A percentile compares a stretch with the other conserved stretches of the same genome.
Conservation (phyloP, 2,329 filamentous ascomycete genomes). For the Colletotrichum caudatum region DNA sequence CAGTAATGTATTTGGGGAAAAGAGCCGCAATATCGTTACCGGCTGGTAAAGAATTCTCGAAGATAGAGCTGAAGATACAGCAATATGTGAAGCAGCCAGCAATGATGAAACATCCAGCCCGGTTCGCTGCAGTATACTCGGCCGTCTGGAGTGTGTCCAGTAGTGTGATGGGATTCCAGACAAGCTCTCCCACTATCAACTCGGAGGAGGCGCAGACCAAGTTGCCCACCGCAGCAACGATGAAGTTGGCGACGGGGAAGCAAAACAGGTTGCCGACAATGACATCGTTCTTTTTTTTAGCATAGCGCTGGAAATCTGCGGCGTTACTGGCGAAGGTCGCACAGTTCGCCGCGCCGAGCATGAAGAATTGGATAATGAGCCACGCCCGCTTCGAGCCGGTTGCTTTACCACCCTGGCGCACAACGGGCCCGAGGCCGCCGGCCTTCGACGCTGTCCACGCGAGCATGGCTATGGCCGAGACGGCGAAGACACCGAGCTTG, state of each 20-base stretch:
- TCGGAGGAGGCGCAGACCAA: slow-evolving; percentile 51
- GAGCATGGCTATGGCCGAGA: slow-evolving; percentile 54
- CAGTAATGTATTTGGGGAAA: slow-evolving; percentile 54
- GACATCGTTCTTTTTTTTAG: slow-evolving; percentile 54
- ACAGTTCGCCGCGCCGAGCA: slow-evolving; percentile 51
- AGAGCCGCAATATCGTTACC: slow-evolving; percentile 56
- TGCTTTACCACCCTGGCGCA: slow-evolving; percentile 74
- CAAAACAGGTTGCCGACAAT: slow-evolving; percentile 56
- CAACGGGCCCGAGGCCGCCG: slow-evolving; percentile 70
- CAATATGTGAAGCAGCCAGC: slow-evolving; percentile 56
- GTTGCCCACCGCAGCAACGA: slow-evolving; percentile 55
- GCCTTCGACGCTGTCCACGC: slow-evolving; percentile 78
- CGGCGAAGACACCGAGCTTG: slow-evolving; percentile 52
- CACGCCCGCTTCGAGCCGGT: slow-evolving; percentile 55
- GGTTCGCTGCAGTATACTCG: slow-evolving; percentile 51
- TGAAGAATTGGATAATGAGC: slow-evolving; percentile 53
- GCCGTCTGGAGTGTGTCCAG: slow-evolving; percentile 51
- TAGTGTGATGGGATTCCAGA: slow-evolving; percentile 48
- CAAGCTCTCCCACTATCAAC: slow-evolving; percentile 42
- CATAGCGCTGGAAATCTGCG: slow-evolving; percentile 59
- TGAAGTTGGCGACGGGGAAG: slow-evolving; percentile 54
- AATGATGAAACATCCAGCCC: slow-evolving; percentile 56
- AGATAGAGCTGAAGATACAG: slow-evolving; percentile 57
- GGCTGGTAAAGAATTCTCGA: slow-evolving; percentile 56
- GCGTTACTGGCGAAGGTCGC: slow-evolving; percentile 56